A percentile compares a stretch with the other conserved stretches of the same genome.
These are phyloP conservation scores for Agrostemma githago DNA, from an alignment of 148 eudicot species.

Conservation along the genomic window DNA sequence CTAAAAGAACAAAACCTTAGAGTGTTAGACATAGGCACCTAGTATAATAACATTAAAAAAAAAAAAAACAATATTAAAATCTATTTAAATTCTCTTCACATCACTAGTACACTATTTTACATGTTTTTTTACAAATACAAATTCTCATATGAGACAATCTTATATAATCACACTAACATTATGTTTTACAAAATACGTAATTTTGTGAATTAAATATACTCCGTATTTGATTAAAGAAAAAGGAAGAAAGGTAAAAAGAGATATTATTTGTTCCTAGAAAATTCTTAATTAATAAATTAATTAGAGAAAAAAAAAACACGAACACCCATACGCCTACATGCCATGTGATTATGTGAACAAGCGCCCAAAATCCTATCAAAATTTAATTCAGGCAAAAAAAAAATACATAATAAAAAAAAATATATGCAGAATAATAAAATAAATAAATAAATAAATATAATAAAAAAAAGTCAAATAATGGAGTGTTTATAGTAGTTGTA, in stretches of 20 bases:
- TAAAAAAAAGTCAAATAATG: conserved; percentile 16
- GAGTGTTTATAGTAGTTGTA: not conserved
- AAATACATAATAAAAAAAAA: not conserved
- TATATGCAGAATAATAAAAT: not conserved
- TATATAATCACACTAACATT: too few species aligned
- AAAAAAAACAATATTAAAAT: too few species aligned
- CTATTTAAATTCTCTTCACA: too few species aligned
- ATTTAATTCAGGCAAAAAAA: not conserved
- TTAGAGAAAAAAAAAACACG: conserved; percentile 14
- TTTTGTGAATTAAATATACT: too few species aligned
- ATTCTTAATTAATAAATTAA: conserved; percentile 6
- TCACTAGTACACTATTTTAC: too few species aligned
- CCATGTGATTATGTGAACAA: conserved; percentile 24
- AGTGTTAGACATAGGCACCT: too few species aligned
- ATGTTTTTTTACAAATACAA: too few species aligned
- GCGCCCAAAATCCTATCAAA: conserved; percentile 8
- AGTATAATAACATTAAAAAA: too few species aligned
- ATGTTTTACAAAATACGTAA: too few species aligned
- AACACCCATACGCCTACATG: conserved; percentile 27
- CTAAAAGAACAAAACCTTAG: too few species aligned
- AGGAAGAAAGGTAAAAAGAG: not conserved
- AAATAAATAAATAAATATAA: conserved; percentile 9
- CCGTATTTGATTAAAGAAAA: not conserved
- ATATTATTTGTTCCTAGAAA: conserved; percentile 3
- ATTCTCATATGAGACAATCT: not conserved